These are phyloP conservation scores for Suhomyces panamericanus DNA, from an alignment of 1,139 yeast genomes.

Conservation along the genomic window DNA sequence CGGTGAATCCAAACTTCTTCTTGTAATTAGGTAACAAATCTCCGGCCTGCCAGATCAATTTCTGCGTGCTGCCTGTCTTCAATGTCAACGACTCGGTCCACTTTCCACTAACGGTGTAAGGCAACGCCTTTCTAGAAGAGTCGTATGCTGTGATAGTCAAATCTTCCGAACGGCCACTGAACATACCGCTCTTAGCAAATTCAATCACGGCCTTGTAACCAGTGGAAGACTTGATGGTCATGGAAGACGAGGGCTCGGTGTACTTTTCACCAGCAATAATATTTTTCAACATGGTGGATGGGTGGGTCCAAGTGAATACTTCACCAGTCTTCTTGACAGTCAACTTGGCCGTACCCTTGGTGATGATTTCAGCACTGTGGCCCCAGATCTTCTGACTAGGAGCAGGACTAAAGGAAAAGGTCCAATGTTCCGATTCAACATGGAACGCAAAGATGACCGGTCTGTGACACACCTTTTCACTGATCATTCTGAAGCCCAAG, in stretches of 20 bases:
- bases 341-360: slow-evolving; percentile 66
- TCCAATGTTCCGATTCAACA: slow-evolving; percentile 76
- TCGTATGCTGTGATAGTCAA: slow-evolving; percentile 57
- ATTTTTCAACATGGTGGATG: slow-evolving; percentile 79
- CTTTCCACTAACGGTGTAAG: slow-evolving; percentile 58
- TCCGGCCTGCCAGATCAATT: slow-evolving; percentile 66
- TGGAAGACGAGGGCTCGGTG: slow-evolving; percentile 78
- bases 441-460: slow-evolving; percentile 82
- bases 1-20: slow-evolving; percentile 80
- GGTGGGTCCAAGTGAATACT: slow-evolving; percentile 75
- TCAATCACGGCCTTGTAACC: slow-evolving; percentile 72
- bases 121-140: slow-evolving; percentile 32
- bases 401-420: slow-evolving; percentile 66
- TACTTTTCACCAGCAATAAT: slow-evolving; percentile 94
- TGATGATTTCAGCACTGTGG: slow-evolving; percentile 79
- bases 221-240: slow-evolving; percentile 64
- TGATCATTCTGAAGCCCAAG: slow-evolving; percentile 61
- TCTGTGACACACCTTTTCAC: slow-evolving; percentile 80
- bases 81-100: slow-evolving; percentile 70
- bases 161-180: slow-evolving; percentile 85
- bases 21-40: slow-evolving; percentile 57
- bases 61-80: slow-evolving; percentile 42
- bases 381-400: slow-evolving; percentile 97
- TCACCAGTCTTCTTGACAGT: slow-evolving; percentile 64
- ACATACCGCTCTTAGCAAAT: slow-evolving; percentile 73